Base-by-base conservation (phyloP, 768 basidiomycete genomes). In the Podaxis sp. region DNA sequence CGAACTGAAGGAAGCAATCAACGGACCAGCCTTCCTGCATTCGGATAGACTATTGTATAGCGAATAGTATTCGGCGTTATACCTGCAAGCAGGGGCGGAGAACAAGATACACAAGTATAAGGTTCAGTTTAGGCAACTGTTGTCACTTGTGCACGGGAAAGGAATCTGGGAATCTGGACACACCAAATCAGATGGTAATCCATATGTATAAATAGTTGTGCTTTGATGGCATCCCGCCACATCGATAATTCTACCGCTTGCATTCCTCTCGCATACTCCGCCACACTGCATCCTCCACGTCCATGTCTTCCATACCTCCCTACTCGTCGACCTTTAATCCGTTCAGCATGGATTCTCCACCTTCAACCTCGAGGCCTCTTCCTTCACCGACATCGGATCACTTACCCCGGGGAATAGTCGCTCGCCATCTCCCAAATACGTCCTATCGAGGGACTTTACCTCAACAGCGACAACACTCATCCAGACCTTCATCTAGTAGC, bases 181-280 rank as follows among this genome's bases (percentile, higher is more conserved):
- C 51, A 53, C 28, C 28, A 53, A 53, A 53, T 46, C 42, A 56
- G 25, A 44, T 46, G 44, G 42, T 4, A 44, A 48, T 32, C 32
- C 40, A 53, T 32, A 27, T 21, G 25, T 50, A 61, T 61, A 61
- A 61, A 55, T 52, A 59, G 38, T 51, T 38, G 25, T 9, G n/a
- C 21, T 37, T 37, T 48, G 53, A 47, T 44, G 52, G 52, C 52
- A 23, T 11, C 11, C 35, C 35, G 21, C 25, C 44, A n/a, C 44
- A 61, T 55, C 44, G 59, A 48, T 55, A 42, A 51, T 38, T 55
- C 42, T 13, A 53, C 58, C 53, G 58, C 58, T 53, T 35, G 16
- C 23, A n/a, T 40, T 44, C 28, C 18, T 51, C 18, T 50, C 2
- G 28, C 44, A 38, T 32, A n/a, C 42, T 16, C 40, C 51, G 50